A percentile compares a stretch with the other conserved stretches of the same genome.
phyloP scores from a whole-genome alignment of 257 asterid species.

The Solanum habrochaites region DNA sequence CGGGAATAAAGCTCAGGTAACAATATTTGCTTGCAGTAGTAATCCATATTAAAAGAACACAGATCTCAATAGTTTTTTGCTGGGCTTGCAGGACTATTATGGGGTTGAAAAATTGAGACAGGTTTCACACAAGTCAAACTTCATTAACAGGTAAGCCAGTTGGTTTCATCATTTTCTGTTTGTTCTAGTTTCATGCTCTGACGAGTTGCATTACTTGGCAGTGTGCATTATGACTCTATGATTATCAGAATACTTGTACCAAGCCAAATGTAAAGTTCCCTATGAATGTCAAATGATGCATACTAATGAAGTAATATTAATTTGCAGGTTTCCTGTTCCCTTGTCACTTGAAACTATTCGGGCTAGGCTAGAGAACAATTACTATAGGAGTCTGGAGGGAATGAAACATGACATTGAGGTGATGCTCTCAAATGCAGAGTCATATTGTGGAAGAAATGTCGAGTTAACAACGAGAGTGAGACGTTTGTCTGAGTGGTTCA shows the following conservation, averaged over 20 bases:
- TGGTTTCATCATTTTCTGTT: not conserved
- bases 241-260: not conserved
- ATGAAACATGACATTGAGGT: slow-evolving; percentile 72
- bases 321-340: slow-evolving; percentile 85
- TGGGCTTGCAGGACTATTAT: slow-evolving; percentile 64
- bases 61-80: not conserved
- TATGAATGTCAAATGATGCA: not conserved
- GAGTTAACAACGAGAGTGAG: slow-evolving; percentile 42
- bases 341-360: slow-evolving; percentile 60
- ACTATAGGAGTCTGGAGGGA: slow-evolving; percentile 75
- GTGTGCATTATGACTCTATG: not conserved
- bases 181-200: not conserved
- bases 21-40: not conserved
- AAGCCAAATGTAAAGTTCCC: not conserved
- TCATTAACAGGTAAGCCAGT: slow-evolving; percentile 48
- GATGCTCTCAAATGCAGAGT: slow-evolving; percentile 58
- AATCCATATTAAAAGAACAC: not conserved
- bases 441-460: slow-evolving; percentile 47
- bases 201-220: not conserved
- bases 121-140: slow-evolving; percentile 56
- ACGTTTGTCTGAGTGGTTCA: slow-evolving; percentile 70
- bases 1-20: slow-evolving; percentile 56
- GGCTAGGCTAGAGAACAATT: slow-evolving; percentile 65
- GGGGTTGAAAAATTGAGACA: slow-evolving; percentile 68
- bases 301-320: not conserved